phyloP scores from a whole-genome alignment of 345 rosid genomes.

The Eucalyptus rudis region DNA sequence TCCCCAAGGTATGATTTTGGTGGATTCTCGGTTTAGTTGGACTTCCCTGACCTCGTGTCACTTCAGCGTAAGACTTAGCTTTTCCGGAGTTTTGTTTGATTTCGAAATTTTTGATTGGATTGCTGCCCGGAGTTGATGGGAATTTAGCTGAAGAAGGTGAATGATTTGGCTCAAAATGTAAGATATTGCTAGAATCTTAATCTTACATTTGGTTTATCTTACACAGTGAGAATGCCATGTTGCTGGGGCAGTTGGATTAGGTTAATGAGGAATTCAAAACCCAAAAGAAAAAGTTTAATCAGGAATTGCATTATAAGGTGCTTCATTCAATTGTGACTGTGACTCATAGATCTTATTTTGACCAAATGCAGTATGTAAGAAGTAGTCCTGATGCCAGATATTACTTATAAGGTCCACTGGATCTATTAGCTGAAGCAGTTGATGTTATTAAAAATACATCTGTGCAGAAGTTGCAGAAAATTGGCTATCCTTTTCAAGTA shows the following conservation, averaged over 20 bases:
- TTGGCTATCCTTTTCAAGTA: neutral
- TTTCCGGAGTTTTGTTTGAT: neutral
- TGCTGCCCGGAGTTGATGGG: neutral
- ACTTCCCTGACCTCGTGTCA: neutral
- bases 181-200: neutral
- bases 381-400: neutral
- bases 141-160: neutral
- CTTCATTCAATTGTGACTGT: neutral
- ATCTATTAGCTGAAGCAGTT: neutral
- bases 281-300: neutral
- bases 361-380: neutral
- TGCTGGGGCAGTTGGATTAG: neutral
- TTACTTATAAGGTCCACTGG: neutral
- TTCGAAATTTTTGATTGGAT: neutral
- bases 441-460: neutral
- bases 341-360: neutral
- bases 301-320: neutral
- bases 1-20: slow-evolving; percentile 41
- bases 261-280: neutral
- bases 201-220: neutral
- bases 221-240: neutral
- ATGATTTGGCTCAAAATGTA: neutral
- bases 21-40: neutral
- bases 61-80: neutral
- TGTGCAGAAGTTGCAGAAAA: neutral